phyloP scores from a whole-genome alignment of 1,284 basidiomycete genomes.

The Melanopsichium pennsylvanicum region DNA sequence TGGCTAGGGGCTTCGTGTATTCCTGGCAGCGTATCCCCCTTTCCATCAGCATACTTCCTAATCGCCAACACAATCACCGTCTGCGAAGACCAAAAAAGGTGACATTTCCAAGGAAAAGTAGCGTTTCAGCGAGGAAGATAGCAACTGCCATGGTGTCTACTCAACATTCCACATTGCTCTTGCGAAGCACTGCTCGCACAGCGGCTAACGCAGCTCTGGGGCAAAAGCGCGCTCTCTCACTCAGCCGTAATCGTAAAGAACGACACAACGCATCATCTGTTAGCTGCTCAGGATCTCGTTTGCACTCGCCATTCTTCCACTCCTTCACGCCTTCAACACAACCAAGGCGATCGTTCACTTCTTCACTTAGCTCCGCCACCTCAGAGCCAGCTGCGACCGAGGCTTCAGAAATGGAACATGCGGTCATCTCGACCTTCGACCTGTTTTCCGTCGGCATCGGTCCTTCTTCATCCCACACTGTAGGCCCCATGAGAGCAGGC shows the following conservation, averaged over 20 bases:
- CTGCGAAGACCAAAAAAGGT: not conserved
- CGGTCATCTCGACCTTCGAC: conserved; percentile 79
- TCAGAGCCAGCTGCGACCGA: conserved; percentile 1
- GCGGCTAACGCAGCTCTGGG: not conserved
- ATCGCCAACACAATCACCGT: not conserved
- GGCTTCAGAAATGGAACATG: conserved; percentile 74
- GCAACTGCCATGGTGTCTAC: conserved; percentile 9
- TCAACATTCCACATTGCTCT: conserved; percentile 7
- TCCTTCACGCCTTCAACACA: too few relatives aligned
- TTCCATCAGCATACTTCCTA: conserved; percentile 10
- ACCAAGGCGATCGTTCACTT: not conserved
- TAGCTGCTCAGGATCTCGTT: not conserved
- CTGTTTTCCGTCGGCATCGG: conserved; percentile 86
- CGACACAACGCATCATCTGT: not conserved
- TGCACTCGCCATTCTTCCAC: conserved; percentile 1
- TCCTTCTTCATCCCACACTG: conserved; percentile 71
- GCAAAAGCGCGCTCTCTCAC: not conserved
- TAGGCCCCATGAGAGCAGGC: conserved; percentile 86
- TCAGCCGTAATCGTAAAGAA: not conserved
- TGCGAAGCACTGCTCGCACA: conserved; percentile 15
- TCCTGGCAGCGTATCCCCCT: not conserved
- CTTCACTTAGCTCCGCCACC: conserved; percentile 1
- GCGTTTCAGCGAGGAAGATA: too few relatives aligned
- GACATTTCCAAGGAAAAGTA: not conserved
- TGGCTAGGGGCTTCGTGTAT: not conserved